A percentile compares a stretch with the other conserved stretches of the same genome.
Conservation (phyloP, 164 flowering plant genomes). For the Houttuynia cordata region DNA sequence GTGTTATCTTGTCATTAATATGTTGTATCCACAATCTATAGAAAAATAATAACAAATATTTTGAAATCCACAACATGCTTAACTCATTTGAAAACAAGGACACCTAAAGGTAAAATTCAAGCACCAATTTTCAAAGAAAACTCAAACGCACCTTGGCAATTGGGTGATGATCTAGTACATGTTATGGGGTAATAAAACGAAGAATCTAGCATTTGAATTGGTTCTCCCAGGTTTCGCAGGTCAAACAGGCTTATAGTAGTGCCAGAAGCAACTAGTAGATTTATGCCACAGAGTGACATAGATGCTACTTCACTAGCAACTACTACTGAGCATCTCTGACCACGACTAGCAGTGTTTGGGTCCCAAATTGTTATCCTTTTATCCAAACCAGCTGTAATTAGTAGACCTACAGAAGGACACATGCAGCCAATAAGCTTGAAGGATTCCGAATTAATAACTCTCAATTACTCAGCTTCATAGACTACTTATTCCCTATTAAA, state of each 20-base stretch:
- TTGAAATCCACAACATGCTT: too few species aligned
- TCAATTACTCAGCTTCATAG: too few species aligned
- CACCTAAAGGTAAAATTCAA: too few species aligned
- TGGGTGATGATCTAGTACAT: conserved; percentile 48
- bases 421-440: background rate
- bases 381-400: conserved; percentile 61
- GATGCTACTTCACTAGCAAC: conserved; percentile 44
- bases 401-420: conserved; percentile 31
- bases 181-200: conserved; percentile 28
- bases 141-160: conserved; percentile 42
- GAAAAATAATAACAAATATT: too few species aligned
- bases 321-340: conserved; percentile 11
- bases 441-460: background rate
- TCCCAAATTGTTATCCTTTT: conserved; percentile 62
- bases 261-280: conserved; percentile 48
- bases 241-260: conserved; percentile 48
- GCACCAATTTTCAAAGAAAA: background rate
- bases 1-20: too few species aligned
- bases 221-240: conserved; percentile 41
- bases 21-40: too few species aligned
- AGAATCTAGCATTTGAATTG: conserved; percentile 30
- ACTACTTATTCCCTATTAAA: too few species aligned
- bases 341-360: conserved; percentile 19
- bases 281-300: conserved; percentile 42
- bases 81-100: too few species aligned